phyloP scores from a whole-genome alignment of 495 filamentous ascomycete genomes.

The Sporormia fimetaria region DNA sequence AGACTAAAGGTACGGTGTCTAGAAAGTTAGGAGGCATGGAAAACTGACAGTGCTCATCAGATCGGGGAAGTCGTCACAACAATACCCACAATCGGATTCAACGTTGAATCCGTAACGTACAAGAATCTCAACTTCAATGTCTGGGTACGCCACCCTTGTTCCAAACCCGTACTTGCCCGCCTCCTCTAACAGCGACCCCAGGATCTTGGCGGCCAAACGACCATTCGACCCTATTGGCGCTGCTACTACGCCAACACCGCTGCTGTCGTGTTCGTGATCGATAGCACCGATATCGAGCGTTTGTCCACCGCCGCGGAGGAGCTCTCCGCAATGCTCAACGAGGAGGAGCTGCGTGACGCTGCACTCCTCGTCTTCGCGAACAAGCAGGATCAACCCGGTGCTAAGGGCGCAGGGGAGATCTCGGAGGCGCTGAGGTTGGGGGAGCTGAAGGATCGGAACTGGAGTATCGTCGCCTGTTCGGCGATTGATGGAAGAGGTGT shows the following conservation, averaged over 20 bases:
- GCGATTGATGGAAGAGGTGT: constrained; percentile 92
- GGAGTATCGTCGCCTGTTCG: constrained; percentile 96
- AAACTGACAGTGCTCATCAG: constrained; percentile 36
- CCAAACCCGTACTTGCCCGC: constrained; percentile 2
- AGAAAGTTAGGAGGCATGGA: neutral
- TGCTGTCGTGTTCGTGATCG: constrained; percentile 97
- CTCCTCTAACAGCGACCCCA: constrained; percentile 27
- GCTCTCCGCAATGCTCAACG: constrained; percentile 86
- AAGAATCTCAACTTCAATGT: constrained; percentile 97
- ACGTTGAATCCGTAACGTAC: constrained; percentile 96
- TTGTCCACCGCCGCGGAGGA: constrained; percentile 86
- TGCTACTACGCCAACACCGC: constrained; percentile 99
- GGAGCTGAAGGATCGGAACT: constrained; percentile 88
- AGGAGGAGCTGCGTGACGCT: constrained; percentile 90
- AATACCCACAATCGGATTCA: constrained; percentile 98
- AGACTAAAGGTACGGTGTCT: constrained; percentile 65
- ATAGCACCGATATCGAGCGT: constrained; percentile 92
- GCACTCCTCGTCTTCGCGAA: constrained; percentile 93
- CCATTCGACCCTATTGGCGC: constrained; percentile 94
- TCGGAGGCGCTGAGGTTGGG: constrained; percentile 82
- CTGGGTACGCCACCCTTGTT: constrained; percentile 50
- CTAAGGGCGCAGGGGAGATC: constrained; percentile 93
- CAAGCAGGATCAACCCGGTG: constrained; percentile 96
- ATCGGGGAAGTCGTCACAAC: constrained; percentile 98
- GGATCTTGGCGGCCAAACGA: constrained; percentile 92